Percentiles rank a stretch among this genome's conserved stretches.
Evolutionary conservation across 768 basidiomycete species (phyloP).

Genomic region (Leccinum incarnatum): DNA sequence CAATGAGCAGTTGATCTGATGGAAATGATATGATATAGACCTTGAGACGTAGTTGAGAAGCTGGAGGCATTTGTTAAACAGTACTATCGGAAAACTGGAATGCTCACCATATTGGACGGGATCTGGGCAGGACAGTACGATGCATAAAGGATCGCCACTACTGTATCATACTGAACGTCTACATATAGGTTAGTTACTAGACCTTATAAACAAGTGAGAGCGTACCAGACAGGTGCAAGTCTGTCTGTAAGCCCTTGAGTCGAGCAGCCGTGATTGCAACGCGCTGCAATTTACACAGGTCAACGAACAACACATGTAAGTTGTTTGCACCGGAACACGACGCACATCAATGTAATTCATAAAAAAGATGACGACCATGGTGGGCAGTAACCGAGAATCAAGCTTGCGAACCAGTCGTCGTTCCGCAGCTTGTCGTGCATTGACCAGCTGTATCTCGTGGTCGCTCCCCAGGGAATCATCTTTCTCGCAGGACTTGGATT

Average conservation of each 20-base stretch:
- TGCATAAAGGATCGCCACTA: neutral
- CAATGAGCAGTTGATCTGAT: neutral
- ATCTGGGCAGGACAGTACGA: slow-evolving; percentile 1
- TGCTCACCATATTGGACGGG: neutral
- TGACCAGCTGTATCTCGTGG: neutral
- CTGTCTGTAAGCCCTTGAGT: neutral
- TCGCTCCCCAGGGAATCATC: neutral
- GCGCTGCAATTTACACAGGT: neutral
- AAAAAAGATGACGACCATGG: neutral
- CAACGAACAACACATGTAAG: neutral
- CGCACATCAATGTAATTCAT: slow-evolving; percentile 5
- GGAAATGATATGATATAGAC: neutral
- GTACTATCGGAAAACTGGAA: neutral
- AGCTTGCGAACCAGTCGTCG: neutral
- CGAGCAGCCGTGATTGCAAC: neutral
- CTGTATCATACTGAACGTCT: neutral
- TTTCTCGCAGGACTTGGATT: neutral
- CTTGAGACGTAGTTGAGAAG: neutral
- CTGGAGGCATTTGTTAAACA: neutral
- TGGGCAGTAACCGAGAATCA: neutral
- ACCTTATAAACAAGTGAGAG: neutral
- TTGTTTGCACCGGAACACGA: neutral
- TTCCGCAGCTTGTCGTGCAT: neutral
- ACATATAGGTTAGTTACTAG: neutral
- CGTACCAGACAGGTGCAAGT: neutral